Evolutionary conservation across 2,329 filamentous ascomycete species (phyloP).

Genomic region (Aspergillus hiratsukae): DNA sequence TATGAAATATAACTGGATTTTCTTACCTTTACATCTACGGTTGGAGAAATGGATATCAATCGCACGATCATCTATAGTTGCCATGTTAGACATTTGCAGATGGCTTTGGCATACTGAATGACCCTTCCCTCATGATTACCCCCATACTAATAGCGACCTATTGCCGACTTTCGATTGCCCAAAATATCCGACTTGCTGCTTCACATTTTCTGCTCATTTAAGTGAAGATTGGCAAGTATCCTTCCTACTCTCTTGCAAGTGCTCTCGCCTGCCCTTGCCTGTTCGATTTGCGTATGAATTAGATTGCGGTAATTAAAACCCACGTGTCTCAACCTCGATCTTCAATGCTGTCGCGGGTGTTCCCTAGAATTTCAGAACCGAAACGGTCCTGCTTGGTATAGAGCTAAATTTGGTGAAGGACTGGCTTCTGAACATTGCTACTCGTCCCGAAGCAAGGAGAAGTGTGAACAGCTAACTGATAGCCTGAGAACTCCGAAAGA

Average conservation of each 20-base stretch:
- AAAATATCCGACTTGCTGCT: background rate
- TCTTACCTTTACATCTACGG: conserved; percentile 72
- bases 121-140: background rate
- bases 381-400: background rate
- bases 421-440: background rate
- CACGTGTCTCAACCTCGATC: background rate
- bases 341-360: background rate
- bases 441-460: background rate
- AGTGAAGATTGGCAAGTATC: background rate
- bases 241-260: background rate
- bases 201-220: background rate
- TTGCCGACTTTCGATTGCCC: background rate
- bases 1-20: background rate
- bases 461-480: background rate
- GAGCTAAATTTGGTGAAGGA: background rate
- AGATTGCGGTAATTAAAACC: background rate
- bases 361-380: background rate
- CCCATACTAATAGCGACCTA: background rate
- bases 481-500: background rate
- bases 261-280: background rate
- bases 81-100: conserved; percentile 10
- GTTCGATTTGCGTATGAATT: background rate
- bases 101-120: background rate
- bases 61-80: conserved; percentile 54
- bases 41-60: conserved; percentile 87